Evolutionary conservation across 2,329 filamentous ascomycete species (phyloP), one percentile per base, ranked within the genome.

Genomic region (Botryotinia globosa): DNA sequence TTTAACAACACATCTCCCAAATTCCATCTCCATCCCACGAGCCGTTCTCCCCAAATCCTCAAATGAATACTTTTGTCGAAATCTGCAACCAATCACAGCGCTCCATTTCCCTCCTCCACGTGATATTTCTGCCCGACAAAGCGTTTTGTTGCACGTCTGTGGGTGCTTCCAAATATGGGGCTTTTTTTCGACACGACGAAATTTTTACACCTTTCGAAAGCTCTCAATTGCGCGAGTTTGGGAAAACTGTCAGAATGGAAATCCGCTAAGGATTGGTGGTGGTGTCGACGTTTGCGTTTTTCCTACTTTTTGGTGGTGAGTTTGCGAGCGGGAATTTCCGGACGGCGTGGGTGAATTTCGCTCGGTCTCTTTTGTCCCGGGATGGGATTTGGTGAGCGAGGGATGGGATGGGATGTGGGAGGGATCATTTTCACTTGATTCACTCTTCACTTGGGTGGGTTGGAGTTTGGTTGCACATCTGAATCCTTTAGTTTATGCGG

Each of bases 171-270:
- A 54, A 54, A 39, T 32, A 42, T 12, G 34, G n/a, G 34, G 37
- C n/a, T 56, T 56, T 42, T 68, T 56, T 4, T 22, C 5, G 54
- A 56, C 54, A 51, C 54, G 39, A 54, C 10, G 1, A 68, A 56
- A 29, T 6, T 16, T 44, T 68, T 16, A 18, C 34, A 68, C n/a
- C 4, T 22, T 32, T 44, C 34, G 48, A 68, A 32, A 68, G 65
- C 48, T 56, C 65, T 56, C 48, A 42, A 56, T 56, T 32, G 65
- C 37, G 65, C 48, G 25, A 68, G 12, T 68, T n/a, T 56, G 37
- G 65, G 65, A 68, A 68, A 68, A 68, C 65, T 68, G 22, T 68
- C 48, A 22, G 37, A 39, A 39, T 32, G 16, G 48, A 29, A 68
- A 32, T 56, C 9, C 25, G 37, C 39, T 25, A 20, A 68, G 37